A percentile compares a stretch with the other conserved stretches of the same genome.
Conservation (phyloP, 768 basidiomycete genomes). For the Amanita exitialis region DNA sequence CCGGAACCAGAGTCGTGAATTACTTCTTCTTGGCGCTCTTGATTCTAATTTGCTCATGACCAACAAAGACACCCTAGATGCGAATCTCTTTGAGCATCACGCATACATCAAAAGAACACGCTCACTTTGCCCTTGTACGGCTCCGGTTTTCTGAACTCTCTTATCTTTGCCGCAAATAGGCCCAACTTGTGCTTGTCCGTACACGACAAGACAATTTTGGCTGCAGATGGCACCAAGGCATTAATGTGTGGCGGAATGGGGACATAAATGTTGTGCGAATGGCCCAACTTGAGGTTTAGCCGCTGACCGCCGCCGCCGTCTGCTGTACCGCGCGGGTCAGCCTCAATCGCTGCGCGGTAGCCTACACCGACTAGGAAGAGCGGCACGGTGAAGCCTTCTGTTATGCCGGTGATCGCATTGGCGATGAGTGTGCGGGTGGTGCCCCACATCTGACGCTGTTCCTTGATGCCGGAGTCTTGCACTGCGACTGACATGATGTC, state of each 20-base stretch:
- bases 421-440: slow-evolving; percentile 81
- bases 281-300: slow-evolving; percentile 88
- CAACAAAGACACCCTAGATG: slow-evolving; percentile 82
- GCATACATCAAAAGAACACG: slow-evolving; percentile 6
- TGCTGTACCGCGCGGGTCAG: slow-evolving; percentile 53
- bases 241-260: slow-evolving; percentile 77
- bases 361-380: slow-evolving; percentile 92
- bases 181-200: slow-evolving; percentile 86
- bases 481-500: slow-evolving; percentile 39
- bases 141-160: slow-evolving; percentile 82
- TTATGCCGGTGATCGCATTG: slow-evolving; percentile 88
- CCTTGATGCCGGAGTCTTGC: slow-evolving; percentile 55
- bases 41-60: slow-evolving; percentile 84
- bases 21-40: slow-evolving; percentile 96
- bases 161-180: slow-evolving; percentile 79
- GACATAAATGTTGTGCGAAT: slow-evolving; percentile 79
- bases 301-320: slow-evolving; percentile 54
- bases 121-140: slow-evolving; percentile 97
- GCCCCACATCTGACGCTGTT: slow-evolving; percentile 93
- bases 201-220: slow-evolving; percentile 74
- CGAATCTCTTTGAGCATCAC: not conserved
- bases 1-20: slow-evolving; percentile 8
- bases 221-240: slow-evolving; percentile 71
- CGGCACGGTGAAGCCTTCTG: slow-evolving; percentile 75
- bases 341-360: slow-evolving; percentile 82